Percentiles rank a stretch among this genome's conserved stretches.
Evolutionary conservation across 2,329 filamentous ascomycete genomes (phyloP).

Genomic region (Fusarium irregulare): DNA sequence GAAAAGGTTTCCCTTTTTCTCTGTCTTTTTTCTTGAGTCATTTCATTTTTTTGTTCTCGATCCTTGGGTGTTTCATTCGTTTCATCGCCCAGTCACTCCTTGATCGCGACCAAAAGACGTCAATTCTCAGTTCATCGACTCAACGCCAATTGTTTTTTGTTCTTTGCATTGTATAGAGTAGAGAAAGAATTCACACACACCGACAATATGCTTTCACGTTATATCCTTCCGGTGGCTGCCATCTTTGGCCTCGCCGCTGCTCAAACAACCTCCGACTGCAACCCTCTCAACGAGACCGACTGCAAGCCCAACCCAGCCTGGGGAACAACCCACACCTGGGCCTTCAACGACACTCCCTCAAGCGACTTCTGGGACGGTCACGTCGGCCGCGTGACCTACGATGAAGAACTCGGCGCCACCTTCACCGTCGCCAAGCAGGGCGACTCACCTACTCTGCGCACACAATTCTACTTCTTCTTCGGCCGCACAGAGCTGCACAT

Average conservation of each 20-base stretch:
- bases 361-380: constrained; percentile 72
- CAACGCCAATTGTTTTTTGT: not conserved
- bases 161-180: constrained; percentile 3
- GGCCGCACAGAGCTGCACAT: constrained; percentile 82
- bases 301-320: constrained; percentile 80
- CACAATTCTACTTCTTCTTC: constrained; percentile 88
- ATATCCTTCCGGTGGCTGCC: constrained; percentile 50
- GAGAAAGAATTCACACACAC: not conserved
- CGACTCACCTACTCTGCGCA: constrained; percentile 82
- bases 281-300: constrained; percentile 74
- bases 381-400: constrained; percentile 72
- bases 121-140: not conserved
- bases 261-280: constrained; percentile 82
- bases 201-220: constrained; percentile 44
- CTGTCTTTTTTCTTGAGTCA: constrained; percentile 14
- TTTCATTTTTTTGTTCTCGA: constrained; percentile 33
- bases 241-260: constrained; percentile 65
- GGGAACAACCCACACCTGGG: constrained; percentile 69
- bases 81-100: constrained; percentile 36
- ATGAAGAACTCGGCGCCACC: constrained; percentile 69
- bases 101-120: constrained; percentile 24
- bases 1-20: not conserved
- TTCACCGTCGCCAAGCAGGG: constrained; percentile 78
- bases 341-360: constrained; percentile 72
- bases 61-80: constrained; percentile 35